Conservation (phyloP, 352 stramenopile species). For the Nothophytophthora sp. region DNA sequence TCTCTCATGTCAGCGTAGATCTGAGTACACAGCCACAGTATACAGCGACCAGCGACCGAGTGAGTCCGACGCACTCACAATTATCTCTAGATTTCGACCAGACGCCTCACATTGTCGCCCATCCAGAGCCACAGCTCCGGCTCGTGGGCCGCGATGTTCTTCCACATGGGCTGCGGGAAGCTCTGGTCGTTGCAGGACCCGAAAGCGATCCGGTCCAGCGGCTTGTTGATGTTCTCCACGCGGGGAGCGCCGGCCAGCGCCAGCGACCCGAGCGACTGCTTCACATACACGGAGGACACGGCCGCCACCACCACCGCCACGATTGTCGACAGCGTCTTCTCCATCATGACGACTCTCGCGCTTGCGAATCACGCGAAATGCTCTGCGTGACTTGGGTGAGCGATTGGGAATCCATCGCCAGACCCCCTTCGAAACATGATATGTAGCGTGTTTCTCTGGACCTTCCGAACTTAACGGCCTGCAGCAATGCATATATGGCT, state of each 20-base stretch:
- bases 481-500: too few relatives aligned
- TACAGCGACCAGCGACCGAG: too few relatives aligned
- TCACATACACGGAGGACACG: slow-evolving; percentile 15
- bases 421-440: too few relatives aligned
- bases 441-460: too few relatives aligned
- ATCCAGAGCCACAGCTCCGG: slow-evolving; percentile 88
- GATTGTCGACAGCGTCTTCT: slow-evolving; percentile 6
- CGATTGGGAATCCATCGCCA: too few relatives aligned
- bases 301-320: slow-evolving; percentile 6
- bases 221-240: slow-evolving; percentile 46
- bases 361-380: too few relatives aligned
- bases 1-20: slow-evolving; percentile 79
- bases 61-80: too few relatives aligned
- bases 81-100: too few relatives aligned
- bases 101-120: slow-evolving; percentile 77
- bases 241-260: slow-evolving; percentile 15
- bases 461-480: too few relatives aligned
- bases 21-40: too few relatives aligned
- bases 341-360: too few relatives aligned
- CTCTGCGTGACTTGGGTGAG: too few relatives aligned
- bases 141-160: slow-evolving; percentile 51
- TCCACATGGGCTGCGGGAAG: slow-evolving; percentile 80
- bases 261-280: slow-evolving; percentile 8
- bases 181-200: slow-evolving; percentile 89
- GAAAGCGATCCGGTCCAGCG: slow-evolving; percentile 67